Conservation (phyloP, 345 rosid genomes). For the Atalantia buxifolia region DNA sequence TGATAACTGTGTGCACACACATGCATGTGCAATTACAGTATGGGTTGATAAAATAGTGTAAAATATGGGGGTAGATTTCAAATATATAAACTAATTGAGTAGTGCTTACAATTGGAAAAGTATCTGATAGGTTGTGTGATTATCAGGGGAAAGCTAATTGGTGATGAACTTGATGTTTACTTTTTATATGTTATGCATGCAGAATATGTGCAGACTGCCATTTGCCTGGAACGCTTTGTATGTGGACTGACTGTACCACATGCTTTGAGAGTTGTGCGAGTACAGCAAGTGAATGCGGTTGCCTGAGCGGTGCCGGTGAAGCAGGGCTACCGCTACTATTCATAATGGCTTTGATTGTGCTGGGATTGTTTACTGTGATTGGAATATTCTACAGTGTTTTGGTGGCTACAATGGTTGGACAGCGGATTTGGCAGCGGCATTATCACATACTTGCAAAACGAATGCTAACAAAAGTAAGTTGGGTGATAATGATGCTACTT, state of each 20-base stretch:
- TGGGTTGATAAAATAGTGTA: background rate
- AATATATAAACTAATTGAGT: background rate
- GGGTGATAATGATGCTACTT: background rate
- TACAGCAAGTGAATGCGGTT: constrained; percentile 90
- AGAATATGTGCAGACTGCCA: constrained; percentile 99
- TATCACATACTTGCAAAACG: constrained; percentile 98
- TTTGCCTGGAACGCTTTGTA: constrained; percentile 94
- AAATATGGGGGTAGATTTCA: background rate
- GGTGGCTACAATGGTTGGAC: constrained; percentile 99
- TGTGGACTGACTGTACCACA: constrained; percentile 99
- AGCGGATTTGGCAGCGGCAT: constrained; percentile 98
- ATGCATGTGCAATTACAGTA: background rate
- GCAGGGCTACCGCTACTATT: constrained; percentile 88
- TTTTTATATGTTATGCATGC: constrained; percentile 24
- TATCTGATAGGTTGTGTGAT: background rate
- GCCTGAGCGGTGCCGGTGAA: constrained; percentile 98
- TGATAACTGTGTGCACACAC: background rate
- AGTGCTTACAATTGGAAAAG: background rate
- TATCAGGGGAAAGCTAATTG: background rate
- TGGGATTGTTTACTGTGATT: constrained; percentile 86
- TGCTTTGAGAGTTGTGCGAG: constrained; percentile 97
- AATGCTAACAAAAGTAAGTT: constrained; percentile 93
- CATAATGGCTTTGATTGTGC: constrained; percentile 79
- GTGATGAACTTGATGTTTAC: background rate
- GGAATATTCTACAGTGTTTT: constrained; percentile 96